Conservation (phyloP, 108 stramenopile species). For the Nitzschia sp. region DNA sequence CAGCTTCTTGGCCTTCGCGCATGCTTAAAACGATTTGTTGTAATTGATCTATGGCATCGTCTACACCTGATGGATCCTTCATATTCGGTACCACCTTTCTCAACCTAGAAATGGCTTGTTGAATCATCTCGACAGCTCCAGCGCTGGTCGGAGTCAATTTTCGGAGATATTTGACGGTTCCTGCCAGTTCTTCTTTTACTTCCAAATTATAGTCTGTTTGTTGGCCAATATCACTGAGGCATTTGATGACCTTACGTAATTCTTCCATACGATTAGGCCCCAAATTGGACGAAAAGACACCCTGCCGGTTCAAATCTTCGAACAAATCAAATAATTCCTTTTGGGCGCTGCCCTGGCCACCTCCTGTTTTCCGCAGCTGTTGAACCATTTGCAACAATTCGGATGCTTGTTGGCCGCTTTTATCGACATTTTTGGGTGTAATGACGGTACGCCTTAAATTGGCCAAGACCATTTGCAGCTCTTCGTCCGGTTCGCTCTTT, state of each 20-base stretch:
- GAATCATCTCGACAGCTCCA: not conserved
- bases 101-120: not conserved
- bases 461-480: slow-evolving; percentile 1
- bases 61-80: not conserved
- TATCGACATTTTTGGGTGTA: not conserved
- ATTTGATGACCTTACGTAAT: not conserved
- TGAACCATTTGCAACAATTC: slow-evolving; percentile 9
- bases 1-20: not conserved
- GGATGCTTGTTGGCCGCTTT: slow-evolving; percentile 4
- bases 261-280: slow-evolving; percentile 11
- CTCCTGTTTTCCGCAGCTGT: not conserved
- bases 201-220: not conserved
- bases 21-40: not conserved
- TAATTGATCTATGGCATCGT: not conserved
- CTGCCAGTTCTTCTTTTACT: not conserved
- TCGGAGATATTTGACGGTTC: not conserved
- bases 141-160: slow-evolving; percentile 3
- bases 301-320: not conserved
- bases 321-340: slow-evolving; percentile 1
- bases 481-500: not conserved
- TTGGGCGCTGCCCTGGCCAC: not conserved
- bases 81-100: not conserved
- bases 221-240: not conserved
- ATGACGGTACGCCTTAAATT: not conserved
- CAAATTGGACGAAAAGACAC: slow-evolving; percentile 5